phyloP scores from a whole-genome alignment of 2,329 filamentous ascomycete genomes.

The Phialophora macrospora region DNA sequence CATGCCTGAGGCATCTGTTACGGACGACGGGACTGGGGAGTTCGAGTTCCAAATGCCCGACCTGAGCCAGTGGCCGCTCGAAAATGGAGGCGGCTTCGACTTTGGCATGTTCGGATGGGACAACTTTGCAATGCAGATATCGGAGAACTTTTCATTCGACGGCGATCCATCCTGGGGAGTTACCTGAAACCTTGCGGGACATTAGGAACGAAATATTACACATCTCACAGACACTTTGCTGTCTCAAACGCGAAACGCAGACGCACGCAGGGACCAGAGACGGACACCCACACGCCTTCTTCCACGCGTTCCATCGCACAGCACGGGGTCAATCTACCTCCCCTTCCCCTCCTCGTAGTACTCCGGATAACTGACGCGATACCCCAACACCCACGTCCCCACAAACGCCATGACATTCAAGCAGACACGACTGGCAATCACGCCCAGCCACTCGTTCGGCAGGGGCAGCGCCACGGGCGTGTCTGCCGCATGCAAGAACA shows the following conservation, averaged over 20 bases:
- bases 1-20: background rate
- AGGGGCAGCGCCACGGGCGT: conserved; percentile 38
- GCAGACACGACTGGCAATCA: conserved; percentile 26
- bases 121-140: conserved; percentile 35
- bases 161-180: conserved; percentile 9
- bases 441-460: conserved; percentile 25
- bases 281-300: background rate
- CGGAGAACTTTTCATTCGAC: conserved; percentile 32
- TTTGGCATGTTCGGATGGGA: conserved; percentile 34
- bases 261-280: background rate
- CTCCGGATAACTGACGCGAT: conserved; percentile 32
- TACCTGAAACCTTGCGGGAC: conserved; percentile 6
- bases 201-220: background rate
- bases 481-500: conserved; percentile 38
- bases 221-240: background rate
- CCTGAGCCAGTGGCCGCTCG: conserved; percentile 15
- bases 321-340: background rate
- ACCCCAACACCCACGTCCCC: conserved; percentile 32
- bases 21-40: conserved; percentile 8
- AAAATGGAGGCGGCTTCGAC: conserved; percentile 30
- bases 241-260: background rate
- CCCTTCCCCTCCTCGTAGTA: conserved; percentile 23
- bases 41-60: conserved; percentile 19
- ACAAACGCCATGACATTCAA: conserved; percentile 23
- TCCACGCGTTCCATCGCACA: background rate